Base-by-base conservation (phyloP, 2,329 filamentous ascomycete genomes). In the Exophiala lecanii-corni region DNA sequence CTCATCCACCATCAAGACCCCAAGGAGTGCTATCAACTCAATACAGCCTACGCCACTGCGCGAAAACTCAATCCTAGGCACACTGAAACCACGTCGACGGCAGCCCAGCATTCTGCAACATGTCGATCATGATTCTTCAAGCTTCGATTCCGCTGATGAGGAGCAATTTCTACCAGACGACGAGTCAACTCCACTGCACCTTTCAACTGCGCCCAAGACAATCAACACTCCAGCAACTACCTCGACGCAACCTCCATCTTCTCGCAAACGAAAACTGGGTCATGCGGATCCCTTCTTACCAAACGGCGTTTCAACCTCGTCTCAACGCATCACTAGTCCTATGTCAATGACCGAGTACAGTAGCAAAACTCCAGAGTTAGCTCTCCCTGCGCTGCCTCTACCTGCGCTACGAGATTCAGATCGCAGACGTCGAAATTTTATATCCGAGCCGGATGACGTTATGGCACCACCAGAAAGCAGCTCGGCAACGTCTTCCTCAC, bases 51-150 rank as follows among this genome's bases (percentile, higher is more conserved):
- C 44, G 3, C 51, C 53, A n/a, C 15, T 41, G 18, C 41, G 50
- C 17, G 54, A 56, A 37, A 46, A 37, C 17, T 55, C 54, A 5
- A 46, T 56, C 15, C 31, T 56, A 16, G 52, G 53, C 6, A 45
- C 41, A 7, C 41, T 56, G 19, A 56, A 54, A 30, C 52, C 54
- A 17, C 39, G 54, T 20, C 39, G 52, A 36, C 42, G 54, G 42
- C 54, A 56, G 42, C 47, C 45, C 40, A 56, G 54, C 39, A 52
- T 56, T 33, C 44, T 56, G 36, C 54, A 49, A 35, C 26, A 47
- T 34, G 20, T 50, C 25, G 48, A 44, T 33, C 41, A 50, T 15
- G 49, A 55, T 20, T 53, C 47, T 15, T 54, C 50, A 9, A 49
- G 39, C 9, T 43, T 56, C n/a, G 50, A 52, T 37, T 38, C 43